Conservation (phyloP, 1,284 basidiomycete genomes). For the Coniophora puteana region DNA sequence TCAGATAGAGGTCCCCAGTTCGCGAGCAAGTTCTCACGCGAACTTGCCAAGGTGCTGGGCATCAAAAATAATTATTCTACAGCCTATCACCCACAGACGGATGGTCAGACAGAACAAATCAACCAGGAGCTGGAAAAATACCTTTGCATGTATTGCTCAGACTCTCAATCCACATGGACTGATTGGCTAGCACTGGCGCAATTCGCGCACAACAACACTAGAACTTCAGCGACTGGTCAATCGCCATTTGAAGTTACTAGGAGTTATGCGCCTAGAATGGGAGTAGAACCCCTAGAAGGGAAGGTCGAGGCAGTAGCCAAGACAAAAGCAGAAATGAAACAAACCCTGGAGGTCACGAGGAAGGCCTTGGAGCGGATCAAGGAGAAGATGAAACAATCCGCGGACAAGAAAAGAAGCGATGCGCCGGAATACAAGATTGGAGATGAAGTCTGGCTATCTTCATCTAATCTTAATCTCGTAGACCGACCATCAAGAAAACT, state of each 20-base stretch:
- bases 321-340: background rate
- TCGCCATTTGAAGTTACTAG: constrained; percentile 35
- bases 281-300: background rate
- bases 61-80: constrained; percentile 16
- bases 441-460: constrained; percentile 1
- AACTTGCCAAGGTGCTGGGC: constrained; percentile 22
- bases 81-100: constrained; percentile 11
- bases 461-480: background rate
- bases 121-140: constrained; percentile 40
- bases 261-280: constrained; percentile 29
- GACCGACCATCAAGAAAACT: background rate
- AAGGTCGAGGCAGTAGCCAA: background rate
- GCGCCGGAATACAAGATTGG: background rate
- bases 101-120: constrained; percentile 35
- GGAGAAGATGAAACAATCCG: background rate
- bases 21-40: constrained; percentile 39
- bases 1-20: constrained; percentile 20
- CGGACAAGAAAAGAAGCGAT: background rate
- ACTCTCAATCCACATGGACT: constrained; percentile 36
- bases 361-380: background rate
- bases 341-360: background rate
- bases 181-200: constrained; percentile 23
- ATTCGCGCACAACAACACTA: background rate
- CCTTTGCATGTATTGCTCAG: constrained; percentile 27
- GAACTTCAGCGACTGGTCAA: constrained; percentile 7